phyloP scores from a whole-genome alignment of 495 filamentous ascomycete species.

The Podospora conica region DNA sequence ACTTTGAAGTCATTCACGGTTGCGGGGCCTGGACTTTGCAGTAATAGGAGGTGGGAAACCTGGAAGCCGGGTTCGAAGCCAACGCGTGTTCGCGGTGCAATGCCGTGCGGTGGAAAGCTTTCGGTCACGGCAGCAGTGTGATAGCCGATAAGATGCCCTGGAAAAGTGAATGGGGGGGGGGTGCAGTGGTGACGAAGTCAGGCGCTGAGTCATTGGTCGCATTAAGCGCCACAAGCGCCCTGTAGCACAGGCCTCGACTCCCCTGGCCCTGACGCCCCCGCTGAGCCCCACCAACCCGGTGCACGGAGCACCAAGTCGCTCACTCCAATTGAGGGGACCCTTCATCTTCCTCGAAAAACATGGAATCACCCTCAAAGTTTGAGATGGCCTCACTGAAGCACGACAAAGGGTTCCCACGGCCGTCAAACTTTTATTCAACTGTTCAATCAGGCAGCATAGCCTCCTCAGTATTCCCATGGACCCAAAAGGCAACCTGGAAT shows the following conservation, averaged over 20 bases:
- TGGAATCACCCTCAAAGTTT: neutral
- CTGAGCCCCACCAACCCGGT: neutral
- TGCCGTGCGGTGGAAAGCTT: neutral
- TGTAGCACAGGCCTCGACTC: neutral
- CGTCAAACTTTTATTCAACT: too few species aligned
- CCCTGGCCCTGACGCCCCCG: neutral
- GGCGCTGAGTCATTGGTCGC: neutral
- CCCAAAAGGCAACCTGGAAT: neutral
- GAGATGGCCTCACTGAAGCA: neutral
- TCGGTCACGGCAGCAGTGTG: neutral
- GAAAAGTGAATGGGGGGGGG: neutral
- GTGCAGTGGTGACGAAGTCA: neutral
- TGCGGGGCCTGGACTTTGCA: neutral
- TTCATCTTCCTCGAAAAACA: neutral
- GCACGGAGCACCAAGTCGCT: neutral
- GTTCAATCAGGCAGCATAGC: neutral
- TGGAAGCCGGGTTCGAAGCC: neutral
- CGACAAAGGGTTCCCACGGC: neutral
- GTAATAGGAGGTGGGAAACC: too few species aligned
- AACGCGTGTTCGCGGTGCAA: neutral
- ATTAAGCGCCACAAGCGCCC: neutral
- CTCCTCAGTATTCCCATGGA: neutral
- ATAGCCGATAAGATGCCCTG: neutral
- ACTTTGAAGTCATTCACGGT: neutral
- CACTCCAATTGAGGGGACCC: too few species aligned